phyloP scores from a whole-genome alignment of 768 basidiomycete genomes.

The Tricholoma hemisulphureum region DNA sequence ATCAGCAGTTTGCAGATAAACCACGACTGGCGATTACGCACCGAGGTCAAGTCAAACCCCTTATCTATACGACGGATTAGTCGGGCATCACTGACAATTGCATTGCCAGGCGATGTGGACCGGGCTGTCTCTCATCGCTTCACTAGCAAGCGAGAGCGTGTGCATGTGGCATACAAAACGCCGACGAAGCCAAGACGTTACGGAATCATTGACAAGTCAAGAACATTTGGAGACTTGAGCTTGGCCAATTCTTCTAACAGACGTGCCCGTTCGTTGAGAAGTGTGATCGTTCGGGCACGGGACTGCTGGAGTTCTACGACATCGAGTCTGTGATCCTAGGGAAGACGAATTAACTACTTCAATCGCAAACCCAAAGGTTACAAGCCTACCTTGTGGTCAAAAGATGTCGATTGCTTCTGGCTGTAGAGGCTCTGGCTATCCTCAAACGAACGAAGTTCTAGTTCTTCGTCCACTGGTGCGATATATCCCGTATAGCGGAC shows the following conservation, averaged over 20 bases:
- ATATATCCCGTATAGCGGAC: slow-evolving; percentile 58
- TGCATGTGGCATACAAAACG: background rate
- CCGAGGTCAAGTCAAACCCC: background rate
- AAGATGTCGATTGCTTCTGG: background rate
- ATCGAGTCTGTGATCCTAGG: slow-evolving; percentile 2
- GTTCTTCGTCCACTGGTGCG: slow-evolving; percentile 48
- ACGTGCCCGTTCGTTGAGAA: slow-evolving; percentile 57
- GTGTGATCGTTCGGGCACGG: slow-evolving; percentile 42
- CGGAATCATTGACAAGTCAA: background rate
- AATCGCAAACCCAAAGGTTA: background rate
- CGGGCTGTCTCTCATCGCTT: background rate
- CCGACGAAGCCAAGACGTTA: background rate
- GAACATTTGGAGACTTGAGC: slow-evolving; percentile 23
- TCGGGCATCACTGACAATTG: background rate
- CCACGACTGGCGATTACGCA: background rate
- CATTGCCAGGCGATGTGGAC: background rate
- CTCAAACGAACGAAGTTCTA: slow-evolving; percentile 52
- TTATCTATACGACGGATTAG: background rate
- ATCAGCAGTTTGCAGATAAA: background rate
- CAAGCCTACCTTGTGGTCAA: slow-evolving; percentile 5
- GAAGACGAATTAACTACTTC: background rate
- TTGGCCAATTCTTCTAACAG: slow-evolving; percentile 54
- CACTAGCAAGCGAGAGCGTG: background rate
- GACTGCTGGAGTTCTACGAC: slow-evolving; percentile 19
- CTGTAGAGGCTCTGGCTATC: slow-evolving; percentile 24